A percentile compares a stretch with the other conserved stretches of the same genome.
These are phyloP conservation scores for Tilletiaria anomala DNA, from an alignment of 1,284 basidiomycete species.

Conservation along the genomic window DNA sequence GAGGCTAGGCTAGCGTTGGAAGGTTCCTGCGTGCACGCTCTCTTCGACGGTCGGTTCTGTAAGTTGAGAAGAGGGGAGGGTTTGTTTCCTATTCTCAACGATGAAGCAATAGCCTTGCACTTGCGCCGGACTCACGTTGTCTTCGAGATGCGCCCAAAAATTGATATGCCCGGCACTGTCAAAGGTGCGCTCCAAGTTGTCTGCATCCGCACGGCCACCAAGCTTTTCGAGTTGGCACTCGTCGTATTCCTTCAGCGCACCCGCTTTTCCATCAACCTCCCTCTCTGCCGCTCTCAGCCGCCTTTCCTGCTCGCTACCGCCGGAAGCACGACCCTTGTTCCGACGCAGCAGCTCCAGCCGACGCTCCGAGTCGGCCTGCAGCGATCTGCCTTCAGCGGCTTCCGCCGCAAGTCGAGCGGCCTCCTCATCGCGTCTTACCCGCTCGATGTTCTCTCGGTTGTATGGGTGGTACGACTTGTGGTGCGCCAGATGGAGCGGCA, in stretches of 20 bases:
- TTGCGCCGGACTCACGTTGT: conserved; percentile 6
- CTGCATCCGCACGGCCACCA: too few species aligned
- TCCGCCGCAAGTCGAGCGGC: conserved; percentile 45
- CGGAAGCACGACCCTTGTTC: conserved; percentile 43
- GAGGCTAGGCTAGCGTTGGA: too few species aligned
- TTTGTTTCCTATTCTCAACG: too few species aligned
- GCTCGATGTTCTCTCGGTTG: conserved; percentile 64
- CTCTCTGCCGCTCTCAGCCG: conserved; percentile 1
- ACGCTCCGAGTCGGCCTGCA: conserved; percentile 66
- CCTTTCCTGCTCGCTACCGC: neutral
- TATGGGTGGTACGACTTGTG: conserved; percentile 79
- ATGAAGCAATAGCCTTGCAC: too few species aligned
- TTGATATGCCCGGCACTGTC: conserved; percentile 22
- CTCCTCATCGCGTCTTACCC: conserved; percentile 63
- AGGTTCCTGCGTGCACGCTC: too few species aligned
- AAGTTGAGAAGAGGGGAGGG: too few species aligned
- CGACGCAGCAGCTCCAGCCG: conserved; percentile 55
- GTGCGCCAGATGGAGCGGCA: conserved; percentile 45
- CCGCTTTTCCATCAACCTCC: conserved; percentile 2
- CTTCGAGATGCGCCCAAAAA: conserved; percentile 28
- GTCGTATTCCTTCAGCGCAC: conserved; percentile 1
- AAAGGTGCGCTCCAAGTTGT: too few species aligned
- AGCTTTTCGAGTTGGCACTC: too few species aligned
- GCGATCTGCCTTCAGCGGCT: conserved; percentile 54
- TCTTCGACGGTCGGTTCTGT: too few species aligned